A percentile compares a stretch with the other conserved stretches of the same genome.
These are phyloP conservation scores for Mucor piriformis DNA, from an alignment of 371 early-diverging fungal genomes.

Conservation along the genomic window DNA sequence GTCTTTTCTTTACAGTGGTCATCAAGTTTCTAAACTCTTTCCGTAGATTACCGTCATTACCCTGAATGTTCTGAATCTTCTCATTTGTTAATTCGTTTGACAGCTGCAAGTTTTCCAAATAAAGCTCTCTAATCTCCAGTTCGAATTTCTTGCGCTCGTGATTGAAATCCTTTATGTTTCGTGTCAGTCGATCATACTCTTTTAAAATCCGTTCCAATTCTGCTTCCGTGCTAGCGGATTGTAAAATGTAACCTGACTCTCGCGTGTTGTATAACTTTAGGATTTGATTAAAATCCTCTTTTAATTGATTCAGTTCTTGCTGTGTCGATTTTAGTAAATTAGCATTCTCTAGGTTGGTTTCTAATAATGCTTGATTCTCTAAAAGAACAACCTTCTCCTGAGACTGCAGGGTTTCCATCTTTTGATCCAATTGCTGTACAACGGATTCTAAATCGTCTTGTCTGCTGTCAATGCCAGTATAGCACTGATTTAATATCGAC, in stretches of 20 bases:
- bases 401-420: not conserved
- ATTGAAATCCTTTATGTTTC: conserved; percentile 50
- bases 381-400: no score
- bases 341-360: no score
- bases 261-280: conserved; percentile 37
- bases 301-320: not conserved
- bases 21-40: conserved; percentile 63
- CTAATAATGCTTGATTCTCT: not conserved
- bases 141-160: conserved; percentile 43
- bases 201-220: conserved; percentile 45
- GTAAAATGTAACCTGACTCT: conserved; percentile 40
- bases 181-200: conserved; percentile 56
- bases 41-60: conserved; percentile 46
- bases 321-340: not conserved
- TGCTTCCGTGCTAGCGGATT: conserved; percentile 43
- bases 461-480: not conserved
- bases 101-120: conserved; percentile 28
- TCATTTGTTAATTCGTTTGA: conserved; percentile 39
- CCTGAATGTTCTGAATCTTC: conserved; percentile 23
- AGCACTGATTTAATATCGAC: not conserved
- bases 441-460: not conserved
- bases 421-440: no score
- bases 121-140: conserved; percentile 22
- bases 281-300: conserved; percentile 8
- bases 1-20: conserved; percentile 49